Evolutionary conservation across 495 filamentous ascomycete genomes (phyloP).

Genomic region (Bacidia rubella): DNA sequence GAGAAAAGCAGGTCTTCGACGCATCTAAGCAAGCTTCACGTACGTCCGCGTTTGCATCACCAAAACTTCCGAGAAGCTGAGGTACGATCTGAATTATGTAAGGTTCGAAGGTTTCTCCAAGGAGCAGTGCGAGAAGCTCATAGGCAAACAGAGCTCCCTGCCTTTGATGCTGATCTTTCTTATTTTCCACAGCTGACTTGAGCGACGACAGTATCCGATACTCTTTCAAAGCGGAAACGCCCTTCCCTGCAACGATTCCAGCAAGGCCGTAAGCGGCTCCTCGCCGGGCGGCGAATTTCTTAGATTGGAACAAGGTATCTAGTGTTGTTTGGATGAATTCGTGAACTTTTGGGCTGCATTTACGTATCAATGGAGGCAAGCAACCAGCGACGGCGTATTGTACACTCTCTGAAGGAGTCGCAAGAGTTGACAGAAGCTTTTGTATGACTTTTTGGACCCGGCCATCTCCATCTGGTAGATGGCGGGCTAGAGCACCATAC

Average conservation of each 20-base stretch:
- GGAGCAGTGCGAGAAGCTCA: conserved; percentile 72
- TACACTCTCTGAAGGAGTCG: conserved; percentile 91
- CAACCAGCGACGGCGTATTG: conserved; percentile 93
- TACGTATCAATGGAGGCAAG: conserved; percentile 73
- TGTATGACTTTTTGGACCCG: conserved; percentile 77
- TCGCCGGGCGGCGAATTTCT: conserved; percentile 79
- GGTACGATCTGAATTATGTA: conserved; percentile 94
- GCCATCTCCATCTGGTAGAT: conserved; percentile 68
- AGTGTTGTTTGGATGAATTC: conserved; percentile 71
- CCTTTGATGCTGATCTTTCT: conserved; percentile 75
- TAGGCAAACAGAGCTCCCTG: conserved; percentile 83
- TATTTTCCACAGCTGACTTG: conserved; percentile 70
- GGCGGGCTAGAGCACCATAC: conserved; percentile 82
- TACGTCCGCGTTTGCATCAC: conserved; percentile 76
- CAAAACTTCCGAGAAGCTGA: conserved; percentile 76
- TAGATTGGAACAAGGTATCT: conserved; percentile 64
- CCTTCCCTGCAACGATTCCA: conserved; percentile 73
- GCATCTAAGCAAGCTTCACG: conserved; percentile 86
- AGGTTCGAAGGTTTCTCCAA: conserved; percentile 83
- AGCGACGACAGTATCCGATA: conserved; percentile 74
- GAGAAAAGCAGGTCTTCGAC: conserved; percentile 86
- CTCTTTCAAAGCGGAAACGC: conserved; percentile 69
- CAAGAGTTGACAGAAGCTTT: conserved; percentile 68
- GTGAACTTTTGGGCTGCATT: conserved; percentile 58
- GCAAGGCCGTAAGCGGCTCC: conserved; percentile 93